phyloP scores from a whole-genome alignment of 345 rosid species.

The Melaleuca alternifolia region DNA sequence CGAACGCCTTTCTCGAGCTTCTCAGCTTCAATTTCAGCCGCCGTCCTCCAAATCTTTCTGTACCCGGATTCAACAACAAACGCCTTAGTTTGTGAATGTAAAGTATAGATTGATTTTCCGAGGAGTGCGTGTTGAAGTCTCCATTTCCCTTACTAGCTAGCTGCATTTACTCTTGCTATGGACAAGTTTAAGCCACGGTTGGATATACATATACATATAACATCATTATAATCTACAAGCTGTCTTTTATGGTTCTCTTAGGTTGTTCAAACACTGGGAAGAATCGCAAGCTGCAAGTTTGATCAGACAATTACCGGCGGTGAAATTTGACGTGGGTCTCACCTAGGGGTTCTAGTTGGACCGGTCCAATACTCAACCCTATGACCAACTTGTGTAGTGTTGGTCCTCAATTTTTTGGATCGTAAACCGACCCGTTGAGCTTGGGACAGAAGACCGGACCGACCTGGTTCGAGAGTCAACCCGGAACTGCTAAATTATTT shows the following conservation, averaged over 20 bases:
- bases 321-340: neutral
- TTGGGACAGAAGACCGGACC: too few relatives aligned
- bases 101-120: neutral
- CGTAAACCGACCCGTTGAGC: too few relatives aligned
- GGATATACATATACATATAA: neutral
- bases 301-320: neutral
- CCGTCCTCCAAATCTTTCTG: neutral
- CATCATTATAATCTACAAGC: neutral
- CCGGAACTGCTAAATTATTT: too few relatives aligned
- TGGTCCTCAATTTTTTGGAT: too few relatives aligned
- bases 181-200: neutral
- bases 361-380: too few relatives aligned
- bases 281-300: neutral
- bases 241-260: neutral
- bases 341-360: too few relatives aligned
- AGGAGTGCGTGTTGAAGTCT: neutral
- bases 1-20: neutral
- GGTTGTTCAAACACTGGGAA: neutral
- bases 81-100: neutral
- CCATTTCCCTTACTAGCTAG: neutral
- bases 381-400: too few relatives aligned
- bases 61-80: neutral
- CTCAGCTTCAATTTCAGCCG: neutral
- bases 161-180: neutral
- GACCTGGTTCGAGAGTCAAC: too few relatives aligned